Evolutionary conservation across 2,329 filamentous ascomycete species (phyloP).

Genomic region (Beauveria asiatica): DNA sequence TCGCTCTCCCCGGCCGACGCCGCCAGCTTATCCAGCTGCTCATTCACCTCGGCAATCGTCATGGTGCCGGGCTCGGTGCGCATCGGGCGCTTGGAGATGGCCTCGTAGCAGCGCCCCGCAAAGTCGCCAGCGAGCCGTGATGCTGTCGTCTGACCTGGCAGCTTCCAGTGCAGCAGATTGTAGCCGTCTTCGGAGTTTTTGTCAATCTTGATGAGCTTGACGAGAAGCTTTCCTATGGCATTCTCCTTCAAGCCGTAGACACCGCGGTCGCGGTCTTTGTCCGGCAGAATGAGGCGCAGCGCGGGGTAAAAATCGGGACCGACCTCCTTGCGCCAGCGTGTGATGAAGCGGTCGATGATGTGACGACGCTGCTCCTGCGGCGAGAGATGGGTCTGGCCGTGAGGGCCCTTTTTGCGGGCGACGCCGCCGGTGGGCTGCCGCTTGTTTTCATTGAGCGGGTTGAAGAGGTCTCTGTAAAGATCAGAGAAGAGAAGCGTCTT

Average conservation of each 20-base stretch:
- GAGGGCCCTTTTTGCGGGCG: conserved; percentile 48
- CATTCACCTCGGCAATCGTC: conserved; percentile 85
- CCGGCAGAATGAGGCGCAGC: conserved; percentile 81
- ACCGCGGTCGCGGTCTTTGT: conserved; percentile 83
- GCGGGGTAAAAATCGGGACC: conserved; percentile 91
- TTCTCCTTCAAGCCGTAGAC: conserved; percentile 95
- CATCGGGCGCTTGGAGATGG: conserved; percentile 76
- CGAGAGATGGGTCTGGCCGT: conserved; percentile 49
- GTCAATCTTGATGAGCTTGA: conserved; percentile 87
- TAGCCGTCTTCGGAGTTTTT: conserved; percentile 83
- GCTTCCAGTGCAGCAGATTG: conserved; percentile 83
- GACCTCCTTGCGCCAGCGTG: conserved; percentile 77
- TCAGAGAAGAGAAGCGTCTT: conserved; percentile 76
- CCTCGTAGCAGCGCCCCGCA: conserved; percentile 78
- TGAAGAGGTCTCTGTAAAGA: conserved; percentile 70
- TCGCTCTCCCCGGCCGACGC: conserved; percentile 71
- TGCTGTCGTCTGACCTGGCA: conserved; percentile 60
- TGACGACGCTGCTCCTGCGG: conserved; percentile 70
- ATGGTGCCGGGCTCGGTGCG: conserved; percentile 65
- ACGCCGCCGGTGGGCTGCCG: conserved; percentile 59
- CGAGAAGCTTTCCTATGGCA: conserved; percentile 79
- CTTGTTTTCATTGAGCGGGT: conserved; percentile 69
- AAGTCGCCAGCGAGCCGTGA: conserved; percentile 79
- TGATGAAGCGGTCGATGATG: conserved; percentile 81
- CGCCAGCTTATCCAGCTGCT: conserved; percentile 70